Percentiles rank a stretch among this genome's conserved stretches.
phyloP scores from a whole-genome alignment of 2,329 filamentous ascomycete genomes.

The Pestalotiopsis sp. region DNA sequence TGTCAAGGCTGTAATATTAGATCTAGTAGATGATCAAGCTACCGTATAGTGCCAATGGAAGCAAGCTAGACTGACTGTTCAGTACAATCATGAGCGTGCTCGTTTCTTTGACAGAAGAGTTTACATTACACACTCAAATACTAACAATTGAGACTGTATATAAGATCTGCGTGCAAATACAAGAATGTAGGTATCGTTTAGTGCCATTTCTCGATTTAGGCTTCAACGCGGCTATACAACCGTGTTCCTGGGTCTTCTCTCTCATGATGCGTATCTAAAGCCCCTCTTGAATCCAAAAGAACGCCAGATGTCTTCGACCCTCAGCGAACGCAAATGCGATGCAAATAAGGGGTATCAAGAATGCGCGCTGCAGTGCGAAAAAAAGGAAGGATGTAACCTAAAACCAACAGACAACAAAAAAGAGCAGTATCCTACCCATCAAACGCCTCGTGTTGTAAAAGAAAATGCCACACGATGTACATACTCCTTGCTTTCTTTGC shows the following conservation, averaged over 20 bases:
- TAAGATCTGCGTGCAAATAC: too few relatives aligned
- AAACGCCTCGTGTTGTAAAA: background rate
- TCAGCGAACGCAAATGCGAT: slow-evolving; percentile 1
- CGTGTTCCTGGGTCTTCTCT: background rate
- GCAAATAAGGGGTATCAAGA: slow-evolving; percentile 2
- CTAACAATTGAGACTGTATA: background rate
- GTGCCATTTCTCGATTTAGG: background rate
- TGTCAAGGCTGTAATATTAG: slow-evolving; percentile 4
- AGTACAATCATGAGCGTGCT: background rate
- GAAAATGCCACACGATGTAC: background rate
- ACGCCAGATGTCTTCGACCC: background rate
- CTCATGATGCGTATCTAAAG: slow-evolving; percentile 1
- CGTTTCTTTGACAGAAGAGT: background rate
- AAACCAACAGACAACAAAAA: background rate
- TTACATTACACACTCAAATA: background rate
- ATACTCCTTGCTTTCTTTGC: background rate
- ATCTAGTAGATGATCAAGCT: background rate
- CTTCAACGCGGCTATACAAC: background rate
- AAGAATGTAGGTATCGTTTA: background rate
- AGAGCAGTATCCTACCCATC: background rate
- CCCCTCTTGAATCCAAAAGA: background rate
- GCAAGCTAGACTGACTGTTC: background rate
- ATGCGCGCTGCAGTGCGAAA: background rate
- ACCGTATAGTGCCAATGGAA: background rate
- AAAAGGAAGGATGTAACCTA: background rate